Percentiles rank a stretch among this genome's conserved stretches.
These are phyloP conservation scores for Carallia pectinifolia DNA, from an alignment of 345 rosid species.

Conservation along the genomic window DNA sequence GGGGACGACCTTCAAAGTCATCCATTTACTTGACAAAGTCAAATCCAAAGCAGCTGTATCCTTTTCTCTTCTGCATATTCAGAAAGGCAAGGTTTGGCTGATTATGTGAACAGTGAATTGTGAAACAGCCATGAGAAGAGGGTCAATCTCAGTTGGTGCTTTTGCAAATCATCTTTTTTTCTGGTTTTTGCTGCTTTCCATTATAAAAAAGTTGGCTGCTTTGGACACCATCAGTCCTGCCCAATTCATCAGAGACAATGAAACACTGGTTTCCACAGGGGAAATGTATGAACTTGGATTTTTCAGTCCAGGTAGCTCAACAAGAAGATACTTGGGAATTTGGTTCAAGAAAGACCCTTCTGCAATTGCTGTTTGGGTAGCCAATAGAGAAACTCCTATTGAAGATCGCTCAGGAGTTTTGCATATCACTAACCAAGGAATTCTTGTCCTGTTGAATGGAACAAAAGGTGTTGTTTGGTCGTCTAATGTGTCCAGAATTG, in stretches of 20 bases:
- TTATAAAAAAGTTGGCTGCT: not conserved
- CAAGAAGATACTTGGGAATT: conserved; percentile 19
- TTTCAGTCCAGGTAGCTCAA: conserved; percentile 20
- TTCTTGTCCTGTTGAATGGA: conserved; percentile 22
- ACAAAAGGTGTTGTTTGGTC: conserved; percentile 25
- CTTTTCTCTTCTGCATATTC: not conserved
- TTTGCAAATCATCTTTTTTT: not conserved
- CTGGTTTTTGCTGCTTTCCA: not conserved
- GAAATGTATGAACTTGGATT: conserved; percentile 23
- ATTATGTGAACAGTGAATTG: not conserved
- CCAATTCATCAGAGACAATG: conserved; percentile 19
- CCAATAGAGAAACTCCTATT: conserved; percentile 26
- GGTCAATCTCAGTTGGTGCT: conserved; percentile 7
- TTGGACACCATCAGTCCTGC: conserved; percentile 14
- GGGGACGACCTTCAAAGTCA: too few species aligned
- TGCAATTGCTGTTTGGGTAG: conserved; percentile 29
- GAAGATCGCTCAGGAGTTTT: conserved; percentile 11
- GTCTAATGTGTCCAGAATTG: conserved; percentile 14
- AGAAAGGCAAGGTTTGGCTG: not conserved
- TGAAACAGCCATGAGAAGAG: not conserved
- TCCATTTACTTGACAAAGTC: too few species aligned
- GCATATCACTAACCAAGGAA: conserved; percentile 14
- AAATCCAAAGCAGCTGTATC: too few species aligned
- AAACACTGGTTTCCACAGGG: conserved; percentile 17
- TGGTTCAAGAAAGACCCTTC: conserved; percentile 26